Base-by-base conservation (phyloP, 345 rosid species). In the Draba incana region DNA sequence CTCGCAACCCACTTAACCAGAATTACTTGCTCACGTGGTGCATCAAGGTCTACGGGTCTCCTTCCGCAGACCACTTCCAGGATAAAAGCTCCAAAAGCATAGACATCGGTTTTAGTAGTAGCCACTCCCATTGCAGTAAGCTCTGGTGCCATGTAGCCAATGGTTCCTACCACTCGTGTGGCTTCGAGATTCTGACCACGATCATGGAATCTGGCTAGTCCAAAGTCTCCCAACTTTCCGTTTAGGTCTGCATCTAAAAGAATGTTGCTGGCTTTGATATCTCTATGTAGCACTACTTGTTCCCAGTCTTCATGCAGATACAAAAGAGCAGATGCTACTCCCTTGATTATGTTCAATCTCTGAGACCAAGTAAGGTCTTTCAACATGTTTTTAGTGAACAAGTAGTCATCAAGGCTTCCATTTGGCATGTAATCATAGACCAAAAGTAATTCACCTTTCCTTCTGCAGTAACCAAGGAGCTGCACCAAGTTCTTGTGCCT, bases 101-200 rank as follows among this genome's bases (percentile, higher is more conserved):
- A 77, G 11, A 77, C 59, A 63, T 80, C 83, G 3, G 79, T 55
- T 4, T 31, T 8, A 2, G 72, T 66, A 3, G 74, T 57, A 8
- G 81, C 77, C 55, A 44, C 75, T 14, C 81, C 83, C 4, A 68
- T 74, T 64, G 62, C 61, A 8, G 74, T 43, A 39, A 77, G 62
- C 65, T 80, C 81, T 3, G 81, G 81, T 60, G 78, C 84, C 52
- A 81, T 38, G 30, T 81, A 81, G 0, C 81, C 84, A 13, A 77
- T 10, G 4, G 84, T 83, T 24, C 86, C 84, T 3, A 77, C 78
- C 12, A 71, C 41, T 6, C 63, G 64, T 2, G 84, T 81, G 4
- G 87, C 75, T 47, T 61, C 66, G 0, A 78, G 83, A 62, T 62
- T 45, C 10, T 16, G 45, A 0, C 67, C 83, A 16, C 68, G 83